Evolutionary conservation across 2,329 filamentous ascomycete species (phyloP).

Genomic region (Cercospora sp.): DNA sequence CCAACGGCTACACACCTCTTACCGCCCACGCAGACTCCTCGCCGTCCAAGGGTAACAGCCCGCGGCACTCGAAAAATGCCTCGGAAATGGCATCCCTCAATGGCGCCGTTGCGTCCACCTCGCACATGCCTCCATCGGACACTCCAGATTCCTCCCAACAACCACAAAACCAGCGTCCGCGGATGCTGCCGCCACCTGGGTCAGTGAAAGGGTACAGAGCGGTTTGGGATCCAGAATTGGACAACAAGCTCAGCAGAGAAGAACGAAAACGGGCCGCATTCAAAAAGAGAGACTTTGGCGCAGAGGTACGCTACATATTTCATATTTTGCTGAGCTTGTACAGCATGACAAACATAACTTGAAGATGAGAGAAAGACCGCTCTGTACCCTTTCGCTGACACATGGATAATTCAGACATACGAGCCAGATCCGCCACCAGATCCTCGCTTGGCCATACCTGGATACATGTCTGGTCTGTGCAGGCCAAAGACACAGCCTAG

Average conservation of each 20-base stretch:
- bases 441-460: constrained; percentile 70
- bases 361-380: constrained; percentile 36
- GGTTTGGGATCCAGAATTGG: constrained; percentile 64
- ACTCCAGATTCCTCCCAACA: constrained; percentile 40
- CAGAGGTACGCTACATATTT: constrained; percentile 45
- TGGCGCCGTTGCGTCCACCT: constrained; percentile 25
- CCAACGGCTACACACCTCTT: constrained; percentile 62
- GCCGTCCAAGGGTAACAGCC: constrained; percentile 59
- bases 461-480: constrained; percentile 56
- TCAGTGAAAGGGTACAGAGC: constrained; percentile 59
- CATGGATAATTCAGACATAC: constrained; percentile 57
- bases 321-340: constrained; percentile 42
- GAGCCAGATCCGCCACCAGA: constrained; percentile 71
- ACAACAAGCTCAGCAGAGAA: constrained; percentile 60
- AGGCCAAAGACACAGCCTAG: constrained; percentile 57
- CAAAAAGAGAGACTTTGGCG: constrained; percentile 41
- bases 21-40: constrained; percentile 65
- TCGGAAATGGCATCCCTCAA: constrained; percentile 33
- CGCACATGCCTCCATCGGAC: constrained; percentile 30
- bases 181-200: constrained; percentile 53
- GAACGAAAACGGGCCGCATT: constrained; percentile 47
- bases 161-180: constrained; percentile 44
- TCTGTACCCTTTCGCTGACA: constrained; percentile 45
- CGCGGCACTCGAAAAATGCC: constrained; percentile 38
- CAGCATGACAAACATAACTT: constrained; percentile 39